A percentile compares a stretch with the other conserved stretches of the same genome.
phyloP scores from a whole-genome alignment of 805 yeast genomes.

The Priceomyces medius region DNA sequence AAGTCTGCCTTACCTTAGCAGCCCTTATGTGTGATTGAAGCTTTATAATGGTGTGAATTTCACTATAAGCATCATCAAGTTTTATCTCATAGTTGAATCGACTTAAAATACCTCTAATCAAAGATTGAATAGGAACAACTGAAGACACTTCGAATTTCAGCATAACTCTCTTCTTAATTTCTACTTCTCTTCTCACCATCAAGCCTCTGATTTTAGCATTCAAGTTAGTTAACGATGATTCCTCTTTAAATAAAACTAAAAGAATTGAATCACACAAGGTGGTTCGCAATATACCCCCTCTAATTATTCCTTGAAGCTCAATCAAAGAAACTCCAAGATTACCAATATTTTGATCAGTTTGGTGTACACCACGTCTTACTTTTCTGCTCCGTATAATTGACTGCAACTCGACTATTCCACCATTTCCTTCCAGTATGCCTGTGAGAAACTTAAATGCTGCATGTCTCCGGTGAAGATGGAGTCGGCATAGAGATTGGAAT shows the following conservation, averaged over 20 bases:
- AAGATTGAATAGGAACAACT: constrained; percentile 52
- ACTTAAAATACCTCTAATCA: constrained; percentile 59
- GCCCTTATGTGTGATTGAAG: constrained; percentile 63
- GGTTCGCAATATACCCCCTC: constrained; percentile 47
- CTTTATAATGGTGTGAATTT: constrained; percentile 34
- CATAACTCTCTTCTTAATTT: constrained; percentile 14
- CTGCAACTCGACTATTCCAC: constrained; percentile 32
- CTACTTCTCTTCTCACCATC: constrained; percentile 29
- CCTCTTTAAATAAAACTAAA: constrained; percentile 42
- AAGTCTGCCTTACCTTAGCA: constrained; percentile 32
- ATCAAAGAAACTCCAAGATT: neutral
- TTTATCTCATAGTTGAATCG: constrained; percentile 57
- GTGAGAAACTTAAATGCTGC: constrained; percentile 16
- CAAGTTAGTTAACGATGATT: constrained; percentile 33
- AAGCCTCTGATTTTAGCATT: constrained; percentile 47
- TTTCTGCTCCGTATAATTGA: constrained; percentile 37
- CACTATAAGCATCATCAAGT: constrained; percentile 51
- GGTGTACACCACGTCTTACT: constrained; percentile 22
- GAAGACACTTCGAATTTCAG: constrained; percentile 15
- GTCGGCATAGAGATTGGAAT: constrained; percentile 33
- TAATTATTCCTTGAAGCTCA: constrained; percentile 42
- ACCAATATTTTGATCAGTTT: constrained; percentile 9
- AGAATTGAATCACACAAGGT: constrained; percentile 43
- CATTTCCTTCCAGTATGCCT: constrained; percentile 14
- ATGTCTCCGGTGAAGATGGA: constrained; percentile 19